Conservation (phyloP, 164 flowering plant species). For the Protea cynaroides region DNA sequence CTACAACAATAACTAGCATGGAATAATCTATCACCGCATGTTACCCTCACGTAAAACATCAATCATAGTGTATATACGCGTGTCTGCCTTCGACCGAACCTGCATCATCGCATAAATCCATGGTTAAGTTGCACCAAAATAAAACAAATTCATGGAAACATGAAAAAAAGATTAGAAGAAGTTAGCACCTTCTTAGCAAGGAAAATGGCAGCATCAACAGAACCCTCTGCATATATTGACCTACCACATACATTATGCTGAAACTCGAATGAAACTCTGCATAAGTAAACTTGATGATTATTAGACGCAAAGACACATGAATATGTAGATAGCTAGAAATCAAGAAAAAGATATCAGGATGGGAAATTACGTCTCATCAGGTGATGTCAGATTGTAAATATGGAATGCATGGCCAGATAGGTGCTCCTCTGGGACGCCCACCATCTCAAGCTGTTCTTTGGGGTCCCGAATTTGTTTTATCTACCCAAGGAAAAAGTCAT, state of each 20-base stretch:
- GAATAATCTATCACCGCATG: slow-evolving; percentile 45
- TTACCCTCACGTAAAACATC: slow-evolving; percentile 89
- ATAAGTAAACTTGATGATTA: neutral
- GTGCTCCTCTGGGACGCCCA: slow-evolving; percentile 91
- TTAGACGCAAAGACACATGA: neutral
- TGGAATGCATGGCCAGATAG: slow-evolving; percentile 89
- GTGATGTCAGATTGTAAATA: slow-evolving; percentile 80
- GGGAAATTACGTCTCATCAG: slow-evolving; percentile 66
- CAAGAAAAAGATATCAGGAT: neutral
- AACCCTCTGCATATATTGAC: slow-evolving; percentile 94
- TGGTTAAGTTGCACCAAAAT: neutral
- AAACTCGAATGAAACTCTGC: slow-evolving; percentile 92
- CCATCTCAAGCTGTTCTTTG: slow-evolving; percentile 65
- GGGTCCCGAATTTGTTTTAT: slow-evolving; percentile 77
- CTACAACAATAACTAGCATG: no score
- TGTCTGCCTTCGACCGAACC: slow-evolving; percentile 61
- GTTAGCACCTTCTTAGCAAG: slow-evolving; percentile 68
- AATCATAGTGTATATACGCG: slow-evolving; percentile 80
- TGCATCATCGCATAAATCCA: slow-evolving; percentile 21
- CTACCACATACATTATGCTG: slow-evolving; percentile 98
- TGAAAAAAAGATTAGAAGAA: neutral
- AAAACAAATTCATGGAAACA: neutral
- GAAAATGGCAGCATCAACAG: slow-evolving; percentile 82
- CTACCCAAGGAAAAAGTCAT: slow-evolving; percentile 24
- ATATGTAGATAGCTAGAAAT: neutral